Percentiles rank a stretch among this genome's conserved stretches.
These are phyloP conservation scores for Stagonosporopsis tanaceti DNA, from an alignment of 2,329 filamentous ascomycete genomes.

Conservation along the genomic window DNA sequence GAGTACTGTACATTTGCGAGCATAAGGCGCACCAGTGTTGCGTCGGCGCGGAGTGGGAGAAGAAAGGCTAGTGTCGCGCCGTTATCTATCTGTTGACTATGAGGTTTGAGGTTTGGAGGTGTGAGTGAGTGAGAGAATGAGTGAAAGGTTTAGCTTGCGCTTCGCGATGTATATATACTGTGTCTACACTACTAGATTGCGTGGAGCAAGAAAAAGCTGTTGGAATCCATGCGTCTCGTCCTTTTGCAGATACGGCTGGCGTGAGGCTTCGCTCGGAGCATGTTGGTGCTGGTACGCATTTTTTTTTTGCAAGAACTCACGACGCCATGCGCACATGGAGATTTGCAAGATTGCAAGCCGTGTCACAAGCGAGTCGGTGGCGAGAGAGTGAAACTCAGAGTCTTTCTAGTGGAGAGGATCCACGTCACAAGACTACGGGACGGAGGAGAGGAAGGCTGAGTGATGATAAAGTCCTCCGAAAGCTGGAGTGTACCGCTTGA, in stretches of 20 bases:
- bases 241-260: background rate
- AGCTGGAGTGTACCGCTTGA: no score
- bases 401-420: no score
- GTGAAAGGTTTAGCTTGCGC: background rate
- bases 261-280: background rate
- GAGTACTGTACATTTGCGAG: slow-evolving; percentile 19
- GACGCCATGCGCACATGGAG: no score
- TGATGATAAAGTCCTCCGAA: no score
- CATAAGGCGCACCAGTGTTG: slow-evolving; percentile 1
- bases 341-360: no score
- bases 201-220: background rate
- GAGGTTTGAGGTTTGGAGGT: background rate
- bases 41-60: background rate
- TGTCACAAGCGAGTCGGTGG: no score
- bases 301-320: no score
- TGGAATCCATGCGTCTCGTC: background rate
- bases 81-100: background rate
- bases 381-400: no score
- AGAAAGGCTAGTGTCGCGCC: background rate
- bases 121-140: background rate
- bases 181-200: slow-evolving; percentile 3
- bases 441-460: no score
- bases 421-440: no score
- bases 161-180: slow-evolving; percentile 11
- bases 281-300: no score